Evolutionary conservation across 192 early-diverging fungal species (phyloP).

Genomic region (Gamsiella multidivaricata): DNA sequence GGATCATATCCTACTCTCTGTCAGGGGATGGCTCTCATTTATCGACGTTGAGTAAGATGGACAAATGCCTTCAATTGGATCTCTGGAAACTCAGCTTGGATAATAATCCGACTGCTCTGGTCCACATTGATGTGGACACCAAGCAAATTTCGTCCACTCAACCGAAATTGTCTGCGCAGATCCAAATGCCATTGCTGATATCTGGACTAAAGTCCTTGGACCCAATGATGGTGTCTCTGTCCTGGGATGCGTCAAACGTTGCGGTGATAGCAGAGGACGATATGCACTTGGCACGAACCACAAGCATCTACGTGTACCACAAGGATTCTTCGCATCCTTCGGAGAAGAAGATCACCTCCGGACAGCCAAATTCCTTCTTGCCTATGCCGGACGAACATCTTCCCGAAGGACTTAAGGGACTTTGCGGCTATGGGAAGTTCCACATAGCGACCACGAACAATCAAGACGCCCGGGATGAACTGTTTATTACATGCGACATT

Average conservation of each 20-base stretch:
- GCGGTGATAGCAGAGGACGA: too few species aligned
- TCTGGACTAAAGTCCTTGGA: too few species aligned
- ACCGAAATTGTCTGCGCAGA: too few species aligned
- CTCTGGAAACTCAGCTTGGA: background rate
- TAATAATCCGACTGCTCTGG: background rate
- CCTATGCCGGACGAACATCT: background rate
- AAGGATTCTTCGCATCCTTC: too few species aligned
- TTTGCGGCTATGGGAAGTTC: slow-evolving; percentile 1
- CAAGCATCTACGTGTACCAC: too few species aligned
- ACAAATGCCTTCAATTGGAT: background rate
- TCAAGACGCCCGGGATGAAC: slow-evolving; percentile 2
- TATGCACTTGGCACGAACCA: too few species aligned
- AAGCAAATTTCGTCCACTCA: too few species aligned
- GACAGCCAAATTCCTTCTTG: background rate
- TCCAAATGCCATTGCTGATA: too few species aligned
- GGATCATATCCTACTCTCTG: background rate
- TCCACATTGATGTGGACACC: too few species aligned
- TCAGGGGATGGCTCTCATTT: background rate
- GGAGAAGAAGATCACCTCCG: background rate
- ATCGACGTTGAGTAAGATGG: background rate
- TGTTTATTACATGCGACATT: slow-evolving; percentile 8
- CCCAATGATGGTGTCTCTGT: too few species aligned
- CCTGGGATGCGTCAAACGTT: too few species aligned
- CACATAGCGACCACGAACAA: background rate
- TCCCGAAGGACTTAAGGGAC: background rate